phyloP scores from a whole-genome alignment of 108 stramenopile genomes.

The Cyclotella kingstonii region DNA sequence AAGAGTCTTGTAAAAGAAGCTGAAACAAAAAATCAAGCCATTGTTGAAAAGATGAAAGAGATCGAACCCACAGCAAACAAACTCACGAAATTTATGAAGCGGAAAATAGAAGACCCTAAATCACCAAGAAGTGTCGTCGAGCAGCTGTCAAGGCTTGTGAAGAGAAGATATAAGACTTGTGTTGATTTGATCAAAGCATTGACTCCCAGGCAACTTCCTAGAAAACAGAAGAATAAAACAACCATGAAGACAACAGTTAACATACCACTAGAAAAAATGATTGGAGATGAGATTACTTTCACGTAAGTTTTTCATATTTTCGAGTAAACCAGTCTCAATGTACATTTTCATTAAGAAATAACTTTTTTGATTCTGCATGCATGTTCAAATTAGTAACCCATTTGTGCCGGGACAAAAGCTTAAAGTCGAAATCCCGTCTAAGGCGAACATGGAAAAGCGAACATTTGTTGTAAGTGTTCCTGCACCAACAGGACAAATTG shows the following conservation, averaged over 20 bases:
- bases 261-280: constrained; percentile 63
- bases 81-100: neutral
- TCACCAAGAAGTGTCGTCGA: constrained; percentile 22
- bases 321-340: neutral
- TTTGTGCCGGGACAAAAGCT: constrained; percentile 73
- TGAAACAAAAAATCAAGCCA: neutral
- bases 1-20: constrained; percentile 4
- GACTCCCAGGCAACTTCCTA: constrained; percentile 64
- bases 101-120: constrained; percentile 26
- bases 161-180: constrained; percentile 37
- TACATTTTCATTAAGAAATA: neutral
- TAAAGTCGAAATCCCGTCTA: constrained; percentile 73
- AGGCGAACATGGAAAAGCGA: constrained; percentile 51
- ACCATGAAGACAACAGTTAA: constrained; percentile 55
- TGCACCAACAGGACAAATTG: constrained; percentile 29
- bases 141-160: constrained; percentile 16
- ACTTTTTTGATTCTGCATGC: neutral
- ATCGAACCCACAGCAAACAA: neutral
- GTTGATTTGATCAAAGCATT: constrained; percentile 59
- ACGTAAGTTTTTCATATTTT: constrained; percentile 39
- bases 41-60: constrained; percentile 6
- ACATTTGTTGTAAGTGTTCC: constrained; percentile 73
- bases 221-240: constrained; percentile 41
- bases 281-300: constrained; percentile 73
- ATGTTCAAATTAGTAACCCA: constrained; percentile 44